Evolutionary conservation across 441 rosid species (phyloP), one percentile per base, ranked within the genome.

Genomic region (Syzygium syzygioides): DNA sequence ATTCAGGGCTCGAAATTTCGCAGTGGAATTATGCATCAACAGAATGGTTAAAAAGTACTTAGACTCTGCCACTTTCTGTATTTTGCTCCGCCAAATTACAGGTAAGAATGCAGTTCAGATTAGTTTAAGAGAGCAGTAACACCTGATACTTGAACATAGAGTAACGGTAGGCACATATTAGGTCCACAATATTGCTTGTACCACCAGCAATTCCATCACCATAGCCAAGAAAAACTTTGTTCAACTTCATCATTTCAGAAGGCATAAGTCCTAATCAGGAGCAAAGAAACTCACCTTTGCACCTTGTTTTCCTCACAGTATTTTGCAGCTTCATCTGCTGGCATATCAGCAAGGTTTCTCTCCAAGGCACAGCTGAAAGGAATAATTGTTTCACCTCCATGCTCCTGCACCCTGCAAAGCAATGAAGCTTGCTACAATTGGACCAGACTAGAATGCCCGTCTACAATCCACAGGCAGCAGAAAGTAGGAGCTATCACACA

Each of bases 241-340:
- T 66, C 14, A 48, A 45, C 18, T 87, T 53, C 59, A 55, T 76
- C 30, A 83, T 56, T 79, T 53, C 53, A 86, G 87, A 76, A 85
- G 90, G 50, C 83, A 71, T 48, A 86, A 62, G 60, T 68, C 62
- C 28, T 86, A 76, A 88, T 55, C 56, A 12, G 32, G 50, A 57
- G 71, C 56, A 59, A 66, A 79, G 34, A 87, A 85, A 94, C 97
- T 86, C 90, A 98, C 99, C 99, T 97, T 94, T 96, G 99, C 86
- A 97, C 86, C 91, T 98, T 96, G 95, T 96, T 97, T 94, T 98
- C 99, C 95, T 96, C 98, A 9, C 99, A 98, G 91, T 98, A 98
- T 91, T 94, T 95, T 85, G 94, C 93, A 26, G 95, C 96, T 92
- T 97, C 98, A 85, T 94, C 95, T 85, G 95, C 96, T 54, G 91